Conservation (phyloP, 805 yeast species). For the Candida endomychidarum region DNA sequence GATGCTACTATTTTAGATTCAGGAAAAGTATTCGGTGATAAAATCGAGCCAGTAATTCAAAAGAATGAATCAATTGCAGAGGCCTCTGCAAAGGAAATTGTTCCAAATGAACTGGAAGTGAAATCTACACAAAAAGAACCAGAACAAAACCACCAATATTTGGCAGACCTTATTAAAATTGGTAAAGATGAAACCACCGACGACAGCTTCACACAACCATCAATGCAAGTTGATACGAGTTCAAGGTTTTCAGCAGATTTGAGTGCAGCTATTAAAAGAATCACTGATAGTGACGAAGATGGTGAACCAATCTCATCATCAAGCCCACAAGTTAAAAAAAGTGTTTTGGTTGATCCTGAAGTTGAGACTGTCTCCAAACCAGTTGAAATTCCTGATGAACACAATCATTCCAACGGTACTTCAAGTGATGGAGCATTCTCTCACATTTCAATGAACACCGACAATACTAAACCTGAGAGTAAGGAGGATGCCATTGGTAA, state of each 20-base stretch:
- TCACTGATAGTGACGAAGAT: slow-evolving; percentile 11
- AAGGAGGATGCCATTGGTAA: not conserved
- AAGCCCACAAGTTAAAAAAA: not conserved
- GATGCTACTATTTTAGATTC: not conserved
- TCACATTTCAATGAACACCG: slow-evolving; percentile 8
- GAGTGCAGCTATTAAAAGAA: slow-evolving; percentile 16
- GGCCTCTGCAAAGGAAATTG: no score
- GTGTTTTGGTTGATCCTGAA: no score
- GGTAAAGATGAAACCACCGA: slow-evolving; percentile 10
- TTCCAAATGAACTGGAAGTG: no score
- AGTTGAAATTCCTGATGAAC: not conserved
- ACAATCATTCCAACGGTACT: not conserved
- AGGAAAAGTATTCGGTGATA: not conserved
- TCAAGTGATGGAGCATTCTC: slow-evolving; percentile 3
- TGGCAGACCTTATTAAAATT: slow-evolving; percentile 14
- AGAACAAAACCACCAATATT: slow-evolving; percentile 6
- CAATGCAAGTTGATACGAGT: slow-evolving; percentile 12
- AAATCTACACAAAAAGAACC: no score
- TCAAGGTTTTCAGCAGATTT: slow-evolving; percentile 16
- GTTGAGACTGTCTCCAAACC: no score
- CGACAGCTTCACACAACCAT: slow-evolving; percentile 12
- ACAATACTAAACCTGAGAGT: not conserved
- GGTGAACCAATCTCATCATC: not conserved
- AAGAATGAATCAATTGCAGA: no score
- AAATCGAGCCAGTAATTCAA: not conserved